Conservation (phyloP, 1,284 basidiomycete genomes). For the Porogramme epimiltina region DNA sequence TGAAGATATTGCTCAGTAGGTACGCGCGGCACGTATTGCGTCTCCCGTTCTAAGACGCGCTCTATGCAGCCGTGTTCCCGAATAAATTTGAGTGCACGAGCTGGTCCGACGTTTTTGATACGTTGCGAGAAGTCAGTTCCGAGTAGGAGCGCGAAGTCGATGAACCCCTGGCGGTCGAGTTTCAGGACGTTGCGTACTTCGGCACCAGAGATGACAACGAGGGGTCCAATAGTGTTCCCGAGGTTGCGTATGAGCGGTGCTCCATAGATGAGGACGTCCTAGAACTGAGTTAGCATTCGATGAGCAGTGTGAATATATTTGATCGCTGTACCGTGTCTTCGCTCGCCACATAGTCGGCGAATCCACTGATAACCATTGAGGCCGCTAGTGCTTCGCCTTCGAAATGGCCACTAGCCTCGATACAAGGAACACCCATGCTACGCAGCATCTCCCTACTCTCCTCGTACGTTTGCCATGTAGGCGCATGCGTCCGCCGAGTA, state of each 20-base stretch:
- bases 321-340: slow-evolving; percentile 72
- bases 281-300: not conserved
- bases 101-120: slow-evolving; percentile 78
- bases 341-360: slow-evolving; percentile 83
- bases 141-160: slow-evolving; percentile 84
- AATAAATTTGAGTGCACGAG: slow-evolving; percentile 73
- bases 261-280: slow-evolving; percentile 81
- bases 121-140: slow-evolving; percentile 89
- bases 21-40: slow-evolving; percentile 50
- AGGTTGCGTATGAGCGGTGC: slow-evolving; percentile 80
- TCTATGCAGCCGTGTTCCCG: slow-evolving; percentile 74
- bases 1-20: slow-evolving; percentile 54
- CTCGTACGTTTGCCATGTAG: slow-evolving; percentile 60
- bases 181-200: slow-evolving; percentile 61
- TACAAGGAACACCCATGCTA: slow-evolving; percentile 78
- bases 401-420: slow-evolving; percentile 65
- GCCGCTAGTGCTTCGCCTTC: slow-evolving; percentile 87
- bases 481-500: slow-evolving; percentile 55
- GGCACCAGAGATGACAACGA: slow-evolving; percentile 64
- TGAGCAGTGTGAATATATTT: not conserved
- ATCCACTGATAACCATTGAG: slow-evolving; percentile 68
- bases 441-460: slow-evolving; percentile 65
- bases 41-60: slow-evolving; percentile 58
- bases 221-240: slow-evolving; percentile 55
- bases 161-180: slow-evolving; percentile 57